phyloP scores from a whole-genome alignment of 306 rosid species.

The Acmispon strigosus region DNA sequence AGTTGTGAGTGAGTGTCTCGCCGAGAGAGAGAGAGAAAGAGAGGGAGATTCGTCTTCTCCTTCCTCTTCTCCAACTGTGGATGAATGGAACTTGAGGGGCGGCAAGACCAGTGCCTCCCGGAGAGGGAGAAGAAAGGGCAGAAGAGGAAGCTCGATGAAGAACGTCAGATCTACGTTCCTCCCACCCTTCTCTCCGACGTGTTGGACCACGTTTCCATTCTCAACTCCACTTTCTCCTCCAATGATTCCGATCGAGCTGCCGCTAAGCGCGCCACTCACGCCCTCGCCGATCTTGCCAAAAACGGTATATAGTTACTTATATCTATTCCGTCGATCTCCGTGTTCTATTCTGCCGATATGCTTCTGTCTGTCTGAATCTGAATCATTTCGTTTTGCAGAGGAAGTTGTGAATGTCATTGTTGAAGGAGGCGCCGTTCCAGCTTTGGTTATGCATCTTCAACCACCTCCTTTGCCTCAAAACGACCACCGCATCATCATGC shows the following conservation, averaged over 20 bases:
- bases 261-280: conserved; percentile 94
- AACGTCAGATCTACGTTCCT: conserved; percentile 56
- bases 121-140: conserved; percentile 73
- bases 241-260: conserved; percentile 77
- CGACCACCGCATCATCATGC: conserved; percentile 33
- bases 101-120: conserved; percentile 53
- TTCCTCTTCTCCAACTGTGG: conserved; percentile 7
- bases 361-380: not conserved
- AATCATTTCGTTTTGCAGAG: conserved; percentile 44
- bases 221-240: conserved; percentile 71
- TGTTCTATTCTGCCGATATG: not conserved
- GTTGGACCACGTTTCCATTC: conserved; percentile 52
- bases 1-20: not conserved
- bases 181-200: conserved; percentile 64
- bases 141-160: conserved; percentile 86
- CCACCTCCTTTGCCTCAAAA: conserved; percentile 55
- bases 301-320: conserved; percentile 41
- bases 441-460: conserved; percentile 80
- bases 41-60: not conserved
- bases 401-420: conserved; percentile 93
- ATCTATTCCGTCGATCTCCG: conserved; percentile 28
- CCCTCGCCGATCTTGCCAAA: conserved; percentile 95
- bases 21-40: not conserved
- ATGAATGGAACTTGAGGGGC: conserved; percentile 71
- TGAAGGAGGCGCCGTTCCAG: conserved; percentile 91